Evolutionary conservation across 2,329 filamentous ascomycete species (phyloP), one percentile per base, ranked within the genome.

Genomic region (Camptophora hylomeconis): DNA sequence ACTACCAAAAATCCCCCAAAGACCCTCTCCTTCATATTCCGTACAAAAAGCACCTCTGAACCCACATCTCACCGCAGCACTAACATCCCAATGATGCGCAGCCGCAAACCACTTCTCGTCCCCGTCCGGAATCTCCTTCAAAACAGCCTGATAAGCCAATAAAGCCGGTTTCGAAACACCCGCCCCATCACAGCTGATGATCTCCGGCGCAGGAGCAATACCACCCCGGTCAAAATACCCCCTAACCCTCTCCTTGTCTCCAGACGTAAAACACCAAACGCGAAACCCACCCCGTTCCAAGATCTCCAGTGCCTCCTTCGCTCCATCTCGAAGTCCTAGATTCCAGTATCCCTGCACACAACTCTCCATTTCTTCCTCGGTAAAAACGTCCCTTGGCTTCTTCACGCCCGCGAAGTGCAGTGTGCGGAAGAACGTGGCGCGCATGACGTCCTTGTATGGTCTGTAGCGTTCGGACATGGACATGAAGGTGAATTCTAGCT

Each of bases 71-170:
- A 53, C 55, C 6, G 68, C 67, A 3, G 65, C 63, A 11, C 57
- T 56, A 2, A 67, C 66, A 51, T 73, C 68, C 69, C 68, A 72
- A 56, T 66, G 64, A 48, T 72, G 69, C 13, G 66, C 68, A 1
- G 69, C 68, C 1, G 65, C 68, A 44, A 71, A 72, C 67, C 67
- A 72, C 24, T 56, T 57, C 35, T 47, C 36, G 23, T 61, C 50
- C 7, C 27, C 27, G 7, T 14, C 29, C 10, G 14, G 15, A 0
- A 51, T 47, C 0, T 41, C 39, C 0, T 40, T 54, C 18, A 63
- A 45, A 5, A 65, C 44, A 1, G 55, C 51, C 35, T 47, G 41
- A 39, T 72, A 72, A 0, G 62, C 58, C 15, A 44, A 54, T 3
- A 59, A 46, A 0, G 56, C 59, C 1, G 68, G 68, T 45, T 70